Percentiles rank a stretch among this genome's conserved stretches.
Conservation (phyloP, 1,139 yeast genomes). For the Petasospora rhodanensis region DNA sequence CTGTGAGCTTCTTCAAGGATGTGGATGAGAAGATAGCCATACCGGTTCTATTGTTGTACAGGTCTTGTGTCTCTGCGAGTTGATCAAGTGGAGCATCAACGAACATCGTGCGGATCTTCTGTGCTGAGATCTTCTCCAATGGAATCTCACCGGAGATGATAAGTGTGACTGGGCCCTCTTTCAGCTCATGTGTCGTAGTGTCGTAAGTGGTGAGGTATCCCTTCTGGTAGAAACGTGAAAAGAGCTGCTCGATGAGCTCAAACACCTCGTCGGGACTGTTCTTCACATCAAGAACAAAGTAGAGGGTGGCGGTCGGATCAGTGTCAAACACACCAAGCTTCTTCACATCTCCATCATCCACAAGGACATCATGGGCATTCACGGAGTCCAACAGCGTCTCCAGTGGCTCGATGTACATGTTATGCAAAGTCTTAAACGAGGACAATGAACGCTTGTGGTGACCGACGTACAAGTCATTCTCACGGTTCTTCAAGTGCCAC, state of each 20-base stretch:
- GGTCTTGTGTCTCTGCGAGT: background rate
- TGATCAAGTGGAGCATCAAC: conserved; percentile 32
- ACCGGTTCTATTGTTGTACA: conserved; percentile 1
- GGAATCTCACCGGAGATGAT: conserved; percentile 42
- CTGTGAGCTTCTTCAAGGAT: conserved; percentile 13
- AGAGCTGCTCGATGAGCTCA: conserved; percentile 28
- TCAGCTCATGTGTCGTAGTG: conserved; percentile 23
- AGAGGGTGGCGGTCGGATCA: conserved; percentile 37
- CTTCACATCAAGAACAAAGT: conserved; percentile 46
- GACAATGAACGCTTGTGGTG: conserved; percentile 50
- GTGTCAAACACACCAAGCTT: conserved; percentile 39
- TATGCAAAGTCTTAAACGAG: conserved; percentile 40
- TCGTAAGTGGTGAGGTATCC: conserved; percentile 36
- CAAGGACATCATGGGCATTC: conserved; percentile 12
- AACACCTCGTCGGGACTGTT: conserved; percentile 35
- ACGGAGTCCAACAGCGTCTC: conserved; percentile 42
- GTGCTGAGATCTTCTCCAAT: conserved; percentile 20
- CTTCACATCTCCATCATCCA: conserved; percentile 1
- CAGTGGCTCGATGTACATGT: conserved; percentile 53
- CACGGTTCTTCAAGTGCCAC: conserved; percentile 38
- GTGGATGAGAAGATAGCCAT: conserved; percentile 14
- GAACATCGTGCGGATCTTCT: conserved; percentile 26
- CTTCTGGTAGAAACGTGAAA: conserved; percentile 32
- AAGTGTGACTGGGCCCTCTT: conserved; percentile 40
- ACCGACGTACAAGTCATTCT: conserved; percentile 55